Base-by-base conservation (phyloP, 805 yeast genomes). In the Yarrowia keelungensis region DNA sequence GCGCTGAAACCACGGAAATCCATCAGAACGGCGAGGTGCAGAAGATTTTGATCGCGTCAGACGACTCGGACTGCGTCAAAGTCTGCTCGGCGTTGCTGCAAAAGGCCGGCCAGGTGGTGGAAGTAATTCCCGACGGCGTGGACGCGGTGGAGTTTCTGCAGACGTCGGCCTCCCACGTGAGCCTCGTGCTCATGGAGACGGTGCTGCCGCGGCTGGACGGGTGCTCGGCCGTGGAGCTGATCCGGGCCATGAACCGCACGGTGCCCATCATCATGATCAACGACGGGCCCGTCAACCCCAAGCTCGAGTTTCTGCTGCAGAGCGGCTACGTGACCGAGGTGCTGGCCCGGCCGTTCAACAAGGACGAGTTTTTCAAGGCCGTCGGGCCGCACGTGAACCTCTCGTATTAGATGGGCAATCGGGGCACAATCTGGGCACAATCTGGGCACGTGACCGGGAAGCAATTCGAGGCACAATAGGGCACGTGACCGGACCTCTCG, bases 291-390 rank as follows among this genome's bases (percentile, higher is more conserved):
- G 96, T 74, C 16, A 68, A 72, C n/a, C 69, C 71, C 8, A 74
- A 74, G 35, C 69, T 67, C 11, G 56, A 62, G 41, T 49, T 9
- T 22, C 47, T 62, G 45, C 46, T 62, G 38, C 67, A 62, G 67
- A 47, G 46, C 47, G 56, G 67, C 7, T 62, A 97, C 5, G 92
- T 92, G 91, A 88, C 91, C 69, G 97, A 92, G 77, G 91, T 95
- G 45, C 81, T 95, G 71, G 97, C 97, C 5, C 92, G 95, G 75
- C 99, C 99, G 0, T 95, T 95, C 76, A 89, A 97, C 1, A 92
- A 90, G 75, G 91, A 88, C 72, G 97, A 91, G 75, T 81, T 95
- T 69, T 90, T 88, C 75, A 82, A 87, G 70, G 91, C 92, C 75
- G 80, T 94, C 36, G 67, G 69, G 11, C 67, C 67, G 15, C 67